Percentiles rank a stretch among this genome's conserved stretches.
These are phyloP conservation scores for Solanum paucissectum DNA, from an alignment of 257 asterid genomes.

Conservation along the genomic window DNA sequence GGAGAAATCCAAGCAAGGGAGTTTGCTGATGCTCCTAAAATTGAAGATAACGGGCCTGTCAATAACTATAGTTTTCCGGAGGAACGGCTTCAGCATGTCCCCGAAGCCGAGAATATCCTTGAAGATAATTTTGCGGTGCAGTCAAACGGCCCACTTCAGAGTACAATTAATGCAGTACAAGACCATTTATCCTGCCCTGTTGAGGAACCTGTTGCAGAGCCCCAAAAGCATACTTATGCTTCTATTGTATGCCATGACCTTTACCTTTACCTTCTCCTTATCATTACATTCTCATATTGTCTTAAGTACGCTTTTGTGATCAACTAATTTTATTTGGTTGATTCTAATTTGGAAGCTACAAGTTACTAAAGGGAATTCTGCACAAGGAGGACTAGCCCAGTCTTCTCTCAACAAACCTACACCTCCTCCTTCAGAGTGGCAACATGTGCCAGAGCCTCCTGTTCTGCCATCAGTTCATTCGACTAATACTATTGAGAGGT, in stretches of 20 bases:
- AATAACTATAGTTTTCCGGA: constrained; percentile 42
- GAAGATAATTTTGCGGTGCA: constrained; percentile 52
- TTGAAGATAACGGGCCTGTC: constrained; percentile 38
- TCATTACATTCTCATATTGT: not conserved
- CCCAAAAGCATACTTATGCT: constrained; percentile 93
- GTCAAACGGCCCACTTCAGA: constrained; percentile 68
- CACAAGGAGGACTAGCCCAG: constrained; percentile 33
- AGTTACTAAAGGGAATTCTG: constrained; percentile 64
- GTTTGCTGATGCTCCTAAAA: constrained; percentile 29
- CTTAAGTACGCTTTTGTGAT: not conserved
- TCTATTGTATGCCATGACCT: constrained; percentile 63
- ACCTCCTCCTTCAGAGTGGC: constrained; percentile 48
- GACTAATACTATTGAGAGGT: constrained; percentile 39
- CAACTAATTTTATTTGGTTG: constrained; percentile 1
- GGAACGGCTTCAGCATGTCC: constrained; percentile 49
- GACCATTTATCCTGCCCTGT: constrained; percentile 48
- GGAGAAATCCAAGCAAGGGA: constrained; percentile 66
- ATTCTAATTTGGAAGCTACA: constrained; percentile 23
- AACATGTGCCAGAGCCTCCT: constrained; percentile 40
- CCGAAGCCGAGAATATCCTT: constrained; percentile 46
- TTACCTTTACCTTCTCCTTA: constrained; percentile 2
- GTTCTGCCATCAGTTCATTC: constrained; percentile 37
- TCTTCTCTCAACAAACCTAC: constrained; percentile 32
- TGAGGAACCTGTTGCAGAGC: constrained; percentile 63
- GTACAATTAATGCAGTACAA: constrained; percentile 39